A percentile compares a stretch with the other conserved stretches of the same genome.
Conservation (phyloP, 805 yeast species). For the Jamesozyma piceae region DNA sequence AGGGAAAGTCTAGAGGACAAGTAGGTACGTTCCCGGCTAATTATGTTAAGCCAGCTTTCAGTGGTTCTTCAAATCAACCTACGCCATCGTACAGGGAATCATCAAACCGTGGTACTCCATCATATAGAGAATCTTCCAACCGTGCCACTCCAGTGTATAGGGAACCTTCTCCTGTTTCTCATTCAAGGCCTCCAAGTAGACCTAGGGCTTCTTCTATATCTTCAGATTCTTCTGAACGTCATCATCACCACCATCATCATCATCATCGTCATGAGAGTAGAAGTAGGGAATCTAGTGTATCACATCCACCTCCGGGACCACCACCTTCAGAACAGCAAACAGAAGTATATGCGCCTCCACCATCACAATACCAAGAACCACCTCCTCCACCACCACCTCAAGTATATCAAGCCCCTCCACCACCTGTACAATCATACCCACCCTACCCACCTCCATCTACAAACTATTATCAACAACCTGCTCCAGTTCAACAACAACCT, state of each 20-base stretch:
- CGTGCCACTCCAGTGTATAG: background rate
- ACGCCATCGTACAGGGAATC: no score
- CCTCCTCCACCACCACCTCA: background rate
- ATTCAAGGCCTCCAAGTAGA: no score
- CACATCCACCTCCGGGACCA: slow-evolving; percentile 3
- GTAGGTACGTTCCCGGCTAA: slow-evolving; percentile 86
- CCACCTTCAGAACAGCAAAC: slow-evolving; percentile 4
- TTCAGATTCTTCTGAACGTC: background rate
- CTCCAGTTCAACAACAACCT: slow-evolving; percentile 30
- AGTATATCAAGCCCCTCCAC: background rate
- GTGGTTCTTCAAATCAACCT: slow-evolving; percentile 4
- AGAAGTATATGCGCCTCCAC: background rate
- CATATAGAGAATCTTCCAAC: background rate
- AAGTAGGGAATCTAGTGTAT: background rate
- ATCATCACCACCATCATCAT: background rate
- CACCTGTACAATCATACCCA: background rate
- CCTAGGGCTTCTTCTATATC: no score
- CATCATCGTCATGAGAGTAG: background rate
- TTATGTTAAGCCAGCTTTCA: slow-evolving; percentile 46
- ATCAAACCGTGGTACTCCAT: no score
- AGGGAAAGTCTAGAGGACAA: slow-evolving; percentile 50
- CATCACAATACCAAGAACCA: slow-evolving; percentile 4
- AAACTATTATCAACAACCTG: slow-evolving; percentile 19
- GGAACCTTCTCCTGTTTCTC: no score
- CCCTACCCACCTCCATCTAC: slow-evolving; percentile 6